These are phyloP conservation scores for Phaffia australis DNA, from an alignment of 768 basidiomycete genomes.

Conservation along the genomic window DNA sequence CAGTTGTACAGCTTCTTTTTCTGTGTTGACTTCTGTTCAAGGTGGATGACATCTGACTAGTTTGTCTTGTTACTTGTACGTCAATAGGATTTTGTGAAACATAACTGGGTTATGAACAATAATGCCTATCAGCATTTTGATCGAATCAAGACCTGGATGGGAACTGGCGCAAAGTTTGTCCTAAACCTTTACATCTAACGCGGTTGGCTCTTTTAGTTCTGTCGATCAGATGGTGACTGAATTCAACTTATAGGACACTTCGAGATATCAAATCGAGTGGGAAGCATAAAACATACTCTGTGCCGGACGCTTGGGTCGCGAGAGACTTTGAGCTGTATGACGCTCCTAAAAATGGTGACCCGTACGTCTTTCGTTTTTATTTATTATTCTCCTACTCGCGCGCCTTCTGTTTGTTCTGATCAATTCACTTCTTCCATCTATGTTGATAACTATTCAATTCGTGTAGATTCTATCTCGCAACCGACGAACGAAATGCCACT, in stretches of 20 bases:
- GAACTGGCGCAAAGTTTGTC: conserved; percentile 16
- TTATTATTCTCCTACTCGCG: too few relatives aligned
- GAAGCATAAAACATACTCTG: conserved; percentile 13
- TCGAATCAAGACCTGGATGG: conserved; percentile 24
- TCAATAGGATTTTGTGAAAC: conserved; percentile 24
- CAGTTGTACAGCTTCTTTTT: background rate
- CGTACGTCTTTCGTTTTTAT: conserved; percentile 1
- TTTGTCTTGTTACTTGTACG: background rate
- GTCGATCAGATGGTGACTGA: background rate
- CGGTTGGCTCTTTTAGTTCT: background rate
- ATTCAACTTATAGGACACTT: conserved; percentile 5
- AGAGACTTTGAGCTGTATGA: conserved; percentile 5
- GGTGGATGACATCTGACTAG: background rate
- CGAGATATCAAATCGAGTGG: conserved; percentile 13
- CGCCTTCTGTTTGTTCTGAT: too few relatives aligned
- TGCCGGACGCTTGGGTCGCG: conserved; percentile 14
- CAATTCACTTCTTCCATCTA: background rate
- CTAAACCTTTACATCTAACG: background rate
- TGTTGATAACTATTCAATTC: background rate
- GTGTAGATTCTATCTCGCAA: conserved; percentile 32
- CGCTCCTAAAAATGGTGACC: conserved; percentile 10
- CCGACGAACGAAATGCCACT: conserved; percentile 41
- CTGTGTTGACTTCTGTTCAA: background rate
- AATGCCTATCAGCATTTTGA: conserved; percentile 25
- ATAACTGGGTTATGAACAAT: conserved; percentile 27